Base-by-base conservation (phyloP, 2,329 filamentous ascomycete species). In the Apiospora aurea region DNA sequence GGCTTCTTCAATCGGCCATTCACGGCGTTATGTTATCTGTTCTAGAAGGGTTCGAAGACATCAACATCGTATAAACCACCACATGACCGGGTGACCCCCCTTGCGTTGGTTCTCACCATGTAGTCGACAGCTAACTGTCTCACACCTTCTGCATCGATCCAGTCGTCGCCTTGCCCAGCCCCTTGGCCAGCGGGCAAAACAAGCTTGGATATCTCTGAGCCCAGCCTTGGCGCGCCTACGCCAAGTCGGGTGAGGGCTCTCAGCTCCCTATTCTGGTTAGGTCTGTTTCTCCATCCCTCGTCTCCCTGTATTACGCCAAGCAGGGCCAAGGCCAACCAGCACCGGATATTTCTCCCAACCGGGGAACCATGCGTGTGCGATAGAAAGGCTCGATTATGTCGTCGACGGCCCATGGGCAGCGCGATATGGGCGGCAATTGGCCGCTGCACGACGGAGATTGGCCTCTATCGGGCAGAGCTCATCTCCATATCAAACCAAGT, bases 91-190 rank as follows among this genome's bases (percentile, higher is more conserved):
- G n/a, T n/a, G n/a, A n/a, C n/a, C 57, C 57, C 34, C 34, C 57
- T 64, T 64, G 14, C 29, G 8, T 61, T 61, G 29, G 29, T 13
- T 14, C 57, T 41, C 4, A 2, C 29, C 8, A 16, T 18, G 29
- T 29, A 8, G 10, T 14, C 57, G 3, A 24, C 29, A 8, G 18
- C 34, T 34, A n/a, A 41, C 34, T n/a, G 57, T 41, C 34, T 64
- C 57, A 64, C 53, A 64, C 57, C 57, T 64, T 41, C 57, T 64
- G 57, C 57, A 64, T 64, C 57, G 41, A 64, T 64, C 57, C 57
- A 64, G 21, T 14, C 10, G 21, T 11, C 18, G 21, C 21, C 57
- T n/a, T 64, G 57, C 10, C 57, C 34, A 64, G 57, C 18, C 8
- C 6, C 57, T 41, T 64, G 57, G 57, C 57, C 57, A 8, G 10